Base-by-base conservation (phyloP, 192 early-diverging fungal species). In the Coemansia asiatica region DNA sequence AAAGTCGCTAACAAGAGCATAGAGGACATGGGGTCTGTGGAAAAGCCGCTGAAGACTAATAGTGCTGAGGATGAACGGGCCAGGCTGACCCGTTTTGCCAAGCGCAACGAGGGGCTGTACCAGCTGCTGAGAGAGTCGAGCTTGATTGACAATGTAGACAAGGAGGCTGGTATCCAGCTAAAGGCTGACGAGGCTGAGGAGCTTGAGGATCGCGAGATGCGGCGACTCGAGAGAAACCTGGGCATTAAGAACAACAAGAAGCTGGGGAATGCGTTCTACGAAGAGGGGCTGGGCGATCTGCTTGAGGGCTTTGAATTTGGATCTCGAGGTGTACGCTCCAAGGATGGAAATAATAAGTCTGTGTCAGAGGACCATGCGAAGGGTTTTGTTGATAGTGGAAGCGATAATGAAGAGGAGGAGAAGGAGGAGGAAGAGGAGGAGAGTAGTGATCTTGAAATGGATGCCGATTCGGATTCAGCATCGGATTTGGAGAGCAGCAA, bases 101-200 rank as follows among this genome's bases (percentile, higher is more conserved):
- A 85, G 68, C 67, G 65, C 12, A 85, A 85, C 61, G 72, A 82
- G 36, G 68, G 75, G 36, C 69, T 85, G 69, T 85, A 84, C 63
- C 59, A 60, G 54, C 58, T 78, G 47, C 72, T 85, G 13, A 72
- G 76, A n/a, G 71, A 75, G 27, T 75, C 72, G 9, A 77, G 79
- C 48, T 44, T 85, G 57, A 64, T 82, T 7, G 74, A 59, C n/a
- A 66, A 76, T 18, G 79, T 75, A 5, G 69, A 70, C 46, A 63
- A 66, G 25, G 68, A 76, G 55, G 71, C 70, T 8, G 75, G 79
- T 1, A 50, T 75, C 58, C 16, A 16, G 21, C 64, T 33, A 59
- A 46, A n/a, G 49, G 46, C 25, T 2, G 29, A 47, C 19, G 51
- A 26, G 1, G 75, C 56, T 10, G 69, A 76, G 60, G 79, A 81